These are phyloP conservation scores for Trametes hirsuta DNA, from an alignment of 1,284 basidiomycete species.

Conservation along the genomic window DNA sequence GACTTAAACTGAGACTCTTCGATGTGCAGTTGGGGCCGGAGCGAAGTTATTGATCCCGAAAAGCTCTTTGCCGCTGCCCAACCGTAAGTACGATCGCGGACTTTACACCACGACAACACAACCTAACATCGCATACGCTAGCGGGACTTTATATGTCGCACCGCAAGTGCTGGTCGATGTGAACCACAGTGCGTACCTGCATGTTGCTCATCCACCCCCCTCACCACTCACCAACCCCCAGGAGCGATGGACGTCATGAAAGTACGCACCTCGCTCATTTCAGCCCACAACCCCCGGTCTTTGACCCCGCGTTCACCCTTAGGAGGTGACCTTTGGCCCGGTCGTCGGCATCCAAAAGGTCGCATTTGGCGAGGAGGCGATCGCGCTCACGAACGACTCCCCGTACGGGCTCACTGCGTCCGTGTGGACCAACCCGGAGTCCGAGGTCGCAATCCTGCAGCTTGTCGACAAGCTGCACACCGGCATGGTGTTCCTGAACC, in stretches of 20 bases:
- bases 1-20: neutral
- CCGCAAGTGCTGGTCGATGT: conserved; percentile 91
- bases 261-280: conserved; percentile 38
- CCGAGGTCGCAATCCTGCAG: conserved; percentile 68
- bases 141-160: conserved; percentile 84
- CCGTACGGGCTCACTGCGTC: conserved; percentile 92
- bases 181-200: conserved; percentile 69
- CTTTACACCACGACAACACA: neutral
- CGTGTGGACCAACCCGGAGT: conserved; percentile 82
- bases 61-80: conserved; percentile 71
- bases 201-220: conserved; percentile 1
- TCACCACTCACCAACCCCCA: neutral
- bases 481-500: conserved; percentile 93
- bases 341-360: conserved; percentile 92
- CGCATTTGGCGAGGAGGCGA: conserved; percentile 81
- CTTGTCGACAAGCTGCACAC: conserved; percentile 80
- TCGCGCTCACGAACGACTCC: conserved; percentile 95
- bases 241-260: conserved; percentile 92
- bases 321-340: conserved; percentile 91
- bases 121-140: conserved; percentile 30
- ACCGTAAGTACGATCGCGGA: conserved; percentile 47
- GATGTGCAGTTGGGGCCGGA: conserved; percentile 65
- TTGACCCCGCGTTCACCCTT: neutral
- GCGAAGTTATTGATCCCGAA: conserved; percentile 79
- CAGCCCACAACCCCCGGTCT: neutral